phyloP scores from a whole-genome alignment of 2,329 filamentous ascomycete genomes.

The Diaporthe capsici region DNA sequence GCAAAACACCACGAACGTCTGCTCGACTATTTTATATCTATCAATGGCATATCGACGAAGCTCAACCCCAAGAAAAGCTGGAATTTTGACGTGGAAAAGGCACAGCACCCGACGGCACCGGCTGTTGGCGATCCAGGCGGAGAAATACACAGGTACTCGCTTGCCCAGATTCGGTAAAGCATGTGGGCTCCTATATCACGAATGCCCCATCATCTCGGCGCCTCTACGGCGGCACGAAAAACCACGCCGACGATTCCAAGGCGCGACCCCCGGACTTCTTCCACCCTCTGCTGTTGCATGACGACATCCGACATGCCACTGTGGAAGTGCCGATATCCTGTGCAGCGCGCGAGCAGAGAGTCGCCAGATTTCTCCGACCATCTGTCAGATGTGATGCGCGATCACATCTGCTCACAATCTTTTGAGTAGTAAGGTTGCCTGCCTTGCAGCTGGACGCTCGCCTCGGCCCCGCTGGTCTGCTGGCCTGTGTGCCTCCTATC shows the following conservation, averaged over 20 bases:
- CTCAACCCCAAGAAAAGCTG: not conserved
- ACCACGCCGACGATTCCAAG: conserved; percentile 28
- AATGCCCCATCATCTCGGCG: conserved; percentile 30
- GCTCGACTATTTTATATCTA: not conserved
- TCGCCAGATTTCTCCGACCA: conserved; percentile 11
- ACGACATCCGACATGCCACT: conserved; percentile 29
- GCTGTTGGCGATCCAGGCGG: conserved; percentile 4
- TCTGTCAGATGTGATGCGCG: conserved; percentile 21
- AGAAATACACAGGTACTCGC: conserved; percentile 27
- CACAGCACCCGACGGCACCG: not conserved
- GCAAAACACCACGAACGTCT: not conserved
- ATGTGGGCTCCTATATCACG: conserved; percentile 24
- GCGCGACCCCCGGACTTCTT: conserved; percentile 27
- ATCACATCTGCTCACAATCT: conserved; percentile 10
- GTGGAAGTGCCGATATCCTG: not conserved
- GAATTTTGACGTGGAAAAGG: not conserved
- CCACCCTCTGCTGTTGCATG: conserved; percentile 34
- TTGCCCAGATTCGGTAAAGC: conserved; percentile 19
- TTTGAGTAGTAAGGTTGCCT: conserved; percentile 3
- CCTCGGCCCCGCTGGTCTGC: not conserved
- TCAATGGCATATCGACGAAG: not conserved
- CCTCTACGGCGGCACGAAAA: conserved; percentile 31
- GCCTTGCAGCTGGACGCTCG: not conserved
- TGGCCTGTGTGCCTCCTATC: not conserved
- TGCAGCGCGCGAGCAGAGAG: not conserved